Evolutionary conservation across 2,329 filamentous ascomycete genomes (phyloP).

Genomic region (Emergomyces africanus): DNA sequence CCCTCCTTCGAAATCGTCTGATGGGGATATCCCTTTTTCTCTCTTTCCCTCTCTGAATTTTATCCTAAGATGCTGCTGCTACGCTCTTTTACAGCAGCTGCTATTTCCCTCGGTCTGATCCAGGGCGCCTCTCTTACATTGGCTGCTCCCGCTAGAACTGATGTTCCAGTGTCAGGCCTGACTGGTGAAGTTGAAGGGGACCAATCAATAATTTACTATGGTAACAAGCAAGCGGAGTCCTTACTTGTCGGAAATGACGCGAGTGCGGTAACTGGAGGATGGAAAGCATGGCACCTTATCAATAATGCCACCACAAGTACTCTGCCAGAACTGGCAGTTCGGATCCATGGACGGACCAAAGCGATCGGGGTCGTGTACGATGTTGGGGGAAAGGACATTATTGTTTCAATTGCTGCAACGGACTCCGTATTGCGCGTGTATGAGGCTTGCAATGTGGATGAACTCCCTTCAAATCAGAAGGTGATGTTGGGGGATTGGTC

Average conservation of each 20-base stretch:
- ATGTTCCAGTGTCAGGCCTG: constrained; percentile 21
- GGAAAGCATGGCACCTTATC: constrained; percentile 27
- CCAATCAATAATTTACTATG: constrained; percentile 31
- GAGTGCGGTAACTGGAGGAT: constrained; percentile 31
- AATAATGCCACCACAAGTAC: constrained; percentile 9
- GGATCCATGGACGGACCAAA: constrained; percentile 35
- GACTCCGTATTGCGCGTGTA: constrained; percentile 33
- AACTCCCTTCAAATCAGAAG: constrained; percentile 21
- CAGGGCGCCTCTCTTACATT: background rate
- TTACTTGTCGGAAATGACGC: constrained; percentile 37
- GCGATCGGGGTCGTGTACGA: constrained; percentile 30
- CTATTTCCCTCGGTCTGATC: background rate
- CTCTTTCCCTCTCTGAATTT: background rate
- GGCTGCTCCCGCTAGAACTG: background rate
- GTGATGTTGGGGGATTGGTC: constrained; percentile 37
- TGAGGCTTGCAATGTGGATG: constrained; percentile 20
- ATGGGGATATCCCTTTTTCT: background rate
- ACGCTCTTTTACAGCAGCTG: background rate
- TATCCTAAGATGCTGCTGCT: background rate
- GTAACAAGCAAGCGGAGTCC: constrained; percentile 12
- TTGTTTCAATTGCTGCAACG: constrained; percentile 32
- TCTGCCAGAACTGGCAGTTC: constrained; percentile 21
- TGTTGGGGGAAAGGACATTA: constrained; percentile 24
- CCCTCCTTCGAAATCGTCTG: background rate
- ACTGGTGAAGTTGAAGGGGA: constrained; percentile 32